phyloP scores from a whole-genome alignment of 371 early-diverging fungal species.

The Mucor irregularis region DNA sequence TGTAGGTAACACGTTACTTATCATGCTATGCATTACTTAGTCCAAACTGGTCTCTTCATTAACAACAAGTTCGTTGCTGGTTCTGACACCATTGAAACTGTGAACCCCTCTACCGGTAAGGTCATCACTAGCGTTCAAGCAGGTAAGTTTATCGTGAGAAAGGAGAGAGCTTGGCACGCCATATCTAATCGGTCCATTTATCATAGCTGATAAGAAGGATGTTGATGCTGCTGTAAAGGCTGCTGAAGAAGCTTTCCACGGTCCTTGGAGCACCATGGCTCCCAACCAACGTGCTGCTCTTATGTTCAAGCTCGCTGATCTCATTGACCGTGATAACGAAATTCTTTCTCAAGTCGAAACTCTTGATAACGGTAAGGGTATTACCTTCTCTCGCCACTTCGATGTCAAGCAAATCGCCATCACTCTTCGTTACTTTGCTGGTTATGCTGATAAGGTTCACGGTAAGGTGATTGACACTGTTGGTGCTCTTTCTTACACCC shows the following conservation, averaged over 20 bases:
- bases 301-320: slow-evolving; percentile 50
- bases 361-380: slow-evolving; percentile 53
- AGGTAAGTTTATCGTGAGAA: too few relatives aligned
- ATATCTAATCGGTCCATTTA: background rate
- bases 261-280: slow-evolving; percentile 40
- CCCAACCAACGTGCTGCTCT: slow-evolving; percentile 37
- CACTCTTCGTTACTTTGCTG: slow-evolving; percentile 78
- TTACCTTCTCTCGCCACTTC: slow-evolving; percentile 38
- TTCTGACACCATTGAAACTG: slow-evolving; percentile 43
- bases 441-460: slow-evolving; percentile 79
- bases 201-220: slow-evolving; percentile 43
- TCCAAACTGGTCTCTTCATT: slow-evolving; percentile 57
- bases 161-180: too few relatives aligned
- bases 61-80: slow-evolving; percentile 54
- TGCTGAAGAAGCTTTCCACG: slow-evolving; percentile 46
- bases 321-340: slow-evolving; percentile 45
- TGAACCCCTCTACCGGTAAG: slow-evolving; percentile 53
- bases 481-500: slow-evolving; percentile 62
- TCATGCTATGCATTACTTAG: slow-evolving; percentile 13
- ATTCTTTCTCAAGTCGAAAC: slow-evolving; percentile 45
- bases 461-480: slow-evolving; percentile 51
- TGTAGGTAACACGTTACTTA: background rate
- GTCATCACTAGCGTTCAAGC: slow-evolving; percentile 44
- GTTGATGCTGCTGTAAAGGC: slow-evolving; percentile 52
- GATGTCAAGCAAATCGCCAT: slow-evolving; percentile 59